Base-by-base conservation (phyloP, 2,329 filamentous ascomycete species). In the Dissoconium aciculare region DNA sequence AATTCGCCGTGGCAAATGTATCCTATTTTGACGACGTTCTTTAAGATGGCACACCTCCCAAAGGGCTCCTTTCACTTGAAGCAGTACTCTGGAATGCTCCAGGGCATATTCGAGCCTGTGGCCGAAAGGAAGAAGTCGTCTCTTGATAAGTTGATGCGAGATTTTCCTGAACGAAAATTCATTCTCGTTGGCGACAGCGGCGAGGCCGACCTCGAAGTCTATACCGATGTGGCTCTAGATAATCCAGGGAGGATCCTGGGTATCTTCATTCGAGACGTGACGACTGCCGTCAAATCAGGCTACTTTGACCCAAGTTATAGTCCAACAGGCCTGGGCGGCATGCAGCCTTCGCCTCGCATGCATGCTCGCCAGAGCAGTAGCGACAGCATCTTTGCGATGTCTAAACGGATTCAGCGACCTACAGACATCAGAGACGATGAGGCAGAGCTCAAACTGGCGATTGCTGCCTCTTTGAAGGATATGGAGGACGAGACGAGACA, bases 1-100 rank as follows among this genome's bases (percentile, higher is more conserved):
- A 98, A 98, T 56, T 92, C 87, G 30, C 89, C 89, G 1, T 98
- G 91, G 91, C 91, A 98, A 53, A 67, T 98, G 5, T 98, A 82
- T 46, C 89, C 89, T 0, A 73, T 95, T 2, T 62, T 98, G 8
- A 78, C 81, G 4, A 82, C 71, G 31, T 98, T 79, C 52, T 92
- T 95, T 53, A 73, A 75, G 41, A 58, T 78, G 24, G 79, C 80
- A 5, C 79, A 79, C 1, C 60, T 98, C 1, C 89, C 89, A 0
- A 71, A 71, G 1, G 91, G 89, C 0, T 94, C 87, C 0, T 80
- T 95, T 42, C 91, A 98, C 51, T 56, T 98, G 42, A 98, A 98
- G 55, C 83, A 92, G 42, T 98, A 98, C 55, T 82, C 74, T 37
- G 89, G 91, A 28, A 94, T 95, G 82, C 64, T 98, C 10, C 87